Evolutionary conservation across 441 rosid species (phyloP).

Genomic region (Erodium trifolium): DNA sequence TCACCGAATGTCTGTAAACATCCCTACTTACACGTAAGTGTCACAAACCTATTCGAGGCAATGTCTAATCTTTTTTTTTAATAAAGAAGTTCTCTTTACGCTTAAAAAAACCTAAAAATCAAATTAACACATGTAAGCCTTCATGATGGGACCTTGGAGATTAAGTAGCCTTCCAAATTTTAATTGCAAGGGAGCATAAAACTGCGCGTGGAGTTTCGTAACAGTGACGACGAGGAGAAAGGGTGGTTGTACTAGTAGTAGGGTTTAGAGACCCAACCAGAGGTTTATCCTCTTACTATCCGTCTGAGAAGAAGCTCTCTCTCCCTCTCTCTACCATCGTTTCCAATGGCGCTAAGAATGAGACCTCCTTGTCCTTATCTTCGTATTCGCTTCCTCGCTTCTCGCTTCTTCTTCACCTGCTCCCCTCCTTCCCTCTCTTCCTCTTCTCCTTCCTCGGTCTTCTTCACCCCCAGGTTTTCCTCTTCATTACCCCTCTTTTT

Average conservation of each 20-base stretch:
- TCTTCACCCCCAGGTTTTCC: conserved; percentile 33
- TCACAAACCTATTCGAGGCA: no score
- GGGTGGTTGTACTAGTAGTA: not conserved
- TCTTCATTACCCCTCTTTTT: not conserved
- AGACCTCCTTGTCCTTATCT: conserved; percentile 32
- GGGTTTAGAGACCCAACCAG: not conserved
- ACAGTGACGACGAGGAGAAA: not conserved
- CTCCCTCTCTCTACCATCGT: not conserved
- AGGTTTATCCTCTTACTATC: no score
- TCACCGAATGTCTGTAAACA: no score
- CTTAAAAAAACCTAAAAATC: no score
- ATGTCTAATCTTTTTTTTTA: no score
- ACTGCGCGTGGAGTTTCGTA: not conserved
- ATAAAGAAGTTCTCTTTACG: no score
- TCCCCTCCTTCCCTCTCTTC: conserved; percentile 17
- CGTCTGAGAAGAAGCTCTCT: no score
- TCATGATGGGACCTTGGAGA: no score
- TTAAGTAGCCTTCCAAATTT: no score
- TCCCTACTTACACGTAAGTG: no score
- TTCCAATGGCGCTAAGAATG: conserved; percentile 34
- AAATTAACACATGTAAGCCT: no score
- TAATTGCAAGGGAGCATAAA: no score
- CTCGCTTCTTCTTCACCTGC: conserved; percentile 23
- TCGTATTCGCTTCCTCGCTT: conserved; percentile 31
- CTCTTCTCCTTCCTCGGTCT: conserved; percentile 26